These are phyloP conservation scores for Xylariales sp. DNA, from an alignment of 2,329 filamentous ascomycete species.

Conservation along the genomic window DNA sequence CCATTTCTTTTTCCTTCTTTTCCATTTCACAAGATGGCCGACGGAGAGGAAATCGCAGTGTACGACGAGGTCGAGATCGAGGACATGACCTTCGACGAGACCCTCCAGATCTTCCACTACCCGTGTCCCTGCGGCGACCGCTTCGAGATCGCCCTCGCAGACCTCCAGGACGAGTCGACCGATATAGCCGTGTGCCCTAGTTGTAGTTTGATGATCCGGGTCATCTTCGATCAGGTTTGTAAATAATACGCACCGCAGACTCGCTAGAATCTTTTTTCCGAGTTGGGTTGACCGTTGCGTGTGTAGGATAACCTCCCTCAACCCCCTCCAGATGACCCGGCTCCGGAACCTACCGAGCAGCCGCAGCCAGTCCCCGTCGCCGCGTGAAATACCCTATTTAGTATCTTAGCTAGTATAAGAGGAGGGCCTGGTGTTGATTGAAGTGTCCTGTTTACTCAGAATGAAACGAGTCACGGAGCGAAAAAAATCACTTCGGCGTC, in stretches of 20 bases:
- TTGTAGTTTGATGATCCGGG: constrained; percentile 94
- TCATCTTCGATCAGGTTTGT: constrained; percentile 88
- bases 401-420: constrained; percentile 10
- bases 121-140: constrained; percentile 97
- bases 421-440: background rate
- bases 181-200: constrained; percentile 98
- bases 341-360: constrained; percentile 41
- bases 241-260: constrained; percentile 3
- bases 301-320: constrained; percentile 48
- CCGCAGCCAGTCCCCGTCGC: constrained; percentile 47
- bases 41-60: constrained; percentile 73
- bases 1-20: background rate
- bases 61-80: constrained; percentile 99
- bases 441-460: background rate
- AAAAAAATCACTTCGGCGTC: constrained; percentile 9
- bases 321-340: constrained; percentile 46
- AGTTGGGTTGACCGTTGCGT: constrained; percentile 25
- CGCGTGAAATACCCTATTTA: constrained; percentile 41
- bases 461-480: constrained; percentile 1
- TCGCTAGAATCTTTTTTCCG: background rate
- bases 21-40: constrained; percentile 60
- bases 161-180: constrained; percentile 83
- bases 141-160: constrained; percentile 88
- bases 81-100: constrained; percentile 91
- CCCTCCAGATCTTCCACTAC: constrained; percentile 90